Evolutionary conservation across 257 asterid genomes (phyloP).

Genomic region (Nicotiana otophora): DNA sequence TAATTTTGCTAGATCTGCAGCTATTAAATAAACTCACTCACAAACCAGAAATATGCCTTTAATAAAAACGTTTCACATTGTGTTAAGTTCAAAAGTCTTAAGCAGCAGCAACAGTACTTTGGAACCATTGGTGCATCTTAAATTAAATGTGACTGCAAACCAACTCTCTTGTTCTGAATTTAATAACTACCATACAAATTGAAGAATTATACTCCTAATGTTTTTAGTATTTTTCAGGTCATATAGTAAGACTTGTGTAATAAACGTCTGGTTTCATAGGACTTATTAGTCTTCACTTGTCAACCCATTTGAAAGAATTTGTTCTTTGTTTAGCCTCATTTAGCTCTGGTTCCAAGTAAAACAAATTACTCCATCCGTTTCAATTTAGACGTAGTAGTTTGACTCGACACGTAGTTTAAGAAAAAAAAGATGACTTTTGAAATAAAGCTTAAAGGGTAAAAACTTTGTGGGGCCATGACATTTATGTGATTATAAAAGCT

Average conservation of each 20-base stretch:
- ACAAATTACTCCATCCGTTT: too few species aligned
- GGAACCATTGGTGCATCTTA: not conserved
- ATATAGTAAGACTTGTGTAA: not conserved
- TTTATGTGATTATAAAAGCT: too few species aligned
- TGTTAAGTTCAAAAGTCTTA: not conserved
- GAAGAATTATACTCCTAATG: not conserved
- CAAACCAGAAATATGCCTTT: not conserved
- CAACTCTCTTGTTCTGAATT: not conserved
- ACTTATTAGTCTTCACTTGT: not conserved
- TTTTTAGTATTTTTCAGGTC: not conserved
- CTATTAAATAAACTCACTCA: not conserved
- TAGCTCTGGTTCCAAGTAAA: too few species aligned
- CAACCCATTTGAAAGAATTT: not conserved
- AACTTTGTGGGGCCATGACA: too few species aligned
- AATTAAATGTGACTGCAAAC: constrained; percentile 2
- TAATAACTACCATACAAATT: not conserved
- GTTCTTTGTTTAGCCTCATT: not conserved
- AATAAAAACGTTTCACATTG: not conserved
- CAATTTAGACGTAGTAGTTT: too few species aligned
- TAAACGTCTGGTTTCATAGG: not conserved
- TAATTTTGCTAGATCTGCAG: not conserved
- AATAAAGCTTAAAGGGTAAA: too few species aligned
- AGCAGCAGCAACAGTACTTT: not conserved
- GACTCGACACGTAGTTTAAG: too few species aligned
- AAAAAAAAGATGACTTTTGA: too few species aligned